Evolutionary conservation across 2,329 filamentous ascomycete genomes (phyloP), one percentile per base, ranked within the genome.

Genomic region (Nannizzia gypsea): DNA sequence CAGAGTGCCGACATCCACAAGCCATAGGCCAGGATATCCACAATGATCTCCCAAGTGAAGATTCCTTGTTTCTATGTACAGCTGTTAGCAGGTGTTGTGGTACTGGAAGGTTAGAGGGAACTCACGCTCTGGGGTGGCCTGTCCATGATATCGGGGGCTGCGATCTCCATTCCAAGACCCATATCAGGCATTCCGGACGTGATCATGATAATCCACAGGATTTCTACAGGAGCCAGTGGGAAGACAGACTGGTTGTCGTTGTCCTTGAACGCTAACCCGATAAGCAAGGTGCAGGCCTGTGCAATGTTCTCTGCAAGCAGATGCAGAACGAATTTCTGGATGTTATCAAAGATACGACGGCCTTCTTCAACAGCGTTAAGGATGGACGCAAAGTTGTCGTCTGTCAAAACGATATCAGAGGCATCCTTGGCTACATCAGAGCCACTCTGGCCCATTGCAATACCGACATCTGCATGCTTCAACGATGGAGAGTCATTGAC

Each of bases 201-300:
- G 59, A 93, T 82, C 87, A 95, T 92, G 73, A 95, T 95, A 71
- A 96, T 89, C 90, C 89, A 96, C 61, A 96, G 81, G 63, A 95
- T 92, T 67, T 95, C 86, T 9, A 95, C 83, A 0, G 90, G 89
- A 0, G 88, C 84, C 50, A 95, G 82, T 3, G 90, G 90, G 72
- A 95, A 95, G 8, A 95, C 89, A 0, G 89, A 93, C 62, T 88
- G 80, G 6, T 82, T 80, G 8, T 78, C 76, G 1, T 73, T 65
- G 68, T 95, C 90, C 67, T 90, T 87, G 76, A 95, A 95, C 0
- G 80, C 87, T 3, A 95, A 82, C 58, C 90, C 90, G 42, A 90
- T 85, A 26, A 95, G 83, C 15, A 95, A 78, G 0, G 89, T 85
- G 63, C 88, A 85, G 6, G 91, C 90, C 69, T 95, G 87, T 36